These are phyloP conservation scores for Neostapfia colusana DNA, from an alignment of 176 grass and related monocot species.

Conservation along the genomic window DNA sequence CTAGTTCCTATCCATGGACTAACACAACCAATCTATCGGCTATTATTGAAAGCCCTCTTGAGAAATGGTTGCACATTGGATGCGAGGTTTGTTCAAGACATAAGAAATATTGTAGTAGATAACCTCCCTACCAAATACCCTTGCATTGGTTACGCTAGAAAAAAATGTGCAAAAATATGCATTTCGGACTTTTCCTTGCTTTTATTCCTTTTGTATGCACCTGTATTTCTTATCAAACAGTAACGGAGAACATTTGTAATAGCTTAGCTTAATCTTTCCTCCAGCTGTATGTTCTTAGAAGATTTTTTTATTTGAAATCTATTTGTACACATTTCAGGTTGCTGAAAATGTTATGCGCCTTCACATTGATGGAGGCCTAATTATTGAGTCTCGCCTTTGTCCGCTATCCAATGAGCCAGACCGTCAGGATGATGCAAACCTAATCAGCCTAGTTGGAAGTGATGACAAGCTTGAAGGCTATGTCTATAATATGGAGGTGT, in stretches of 20 bases:
- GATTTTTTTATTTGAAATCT: conserved; percentile 25
- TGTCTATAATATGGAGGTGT: conserved; percentile 66
- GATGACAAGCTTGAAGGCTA: conserved; percentile 66
- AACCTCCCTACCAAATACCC: neutral
- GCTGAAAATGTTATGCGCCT: conserved; percentile 57
- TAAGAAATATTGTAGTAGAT: neutral
- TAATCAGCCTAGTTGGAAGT: conserved; percentile 62
- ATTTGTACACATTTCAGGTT: conserved; percentile 49
- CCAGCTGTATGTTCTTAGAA: neutral
- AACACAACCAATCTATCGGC: conserved; percentile 48
- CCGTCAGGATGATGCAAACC: conserved; percentile 39
- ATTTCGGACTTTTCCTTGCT: neutral
- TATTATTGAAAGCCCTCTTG: conserved; percentile 55
- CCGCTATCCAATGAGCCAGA: conserved; percentile 33
- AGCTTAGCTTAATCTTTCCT: neutral
- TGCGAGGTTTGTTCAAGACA: conserved; percentile 65
- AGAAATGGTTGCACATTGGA: conserved; percentile 88
- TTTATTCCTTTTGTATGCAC: neutral
- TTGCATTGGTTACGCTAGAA: conserved; percentile 2
- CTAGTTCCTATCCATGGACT: conserved; percentile 57
- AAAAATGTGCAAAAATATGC: conserved; percentile 1
- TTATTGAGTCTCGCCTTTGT: conserved; percentile 47
- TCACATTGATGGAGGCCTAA: conserved; percentile 65
- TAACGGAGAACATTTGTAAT: neutral
- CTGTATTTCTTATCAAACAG: neutral